These are phyloP conservation scores for Amaranthus hypochondriacus DNA, from an alignment of 148 eudicot genomes.

Conservation along the genomic window DNA sequence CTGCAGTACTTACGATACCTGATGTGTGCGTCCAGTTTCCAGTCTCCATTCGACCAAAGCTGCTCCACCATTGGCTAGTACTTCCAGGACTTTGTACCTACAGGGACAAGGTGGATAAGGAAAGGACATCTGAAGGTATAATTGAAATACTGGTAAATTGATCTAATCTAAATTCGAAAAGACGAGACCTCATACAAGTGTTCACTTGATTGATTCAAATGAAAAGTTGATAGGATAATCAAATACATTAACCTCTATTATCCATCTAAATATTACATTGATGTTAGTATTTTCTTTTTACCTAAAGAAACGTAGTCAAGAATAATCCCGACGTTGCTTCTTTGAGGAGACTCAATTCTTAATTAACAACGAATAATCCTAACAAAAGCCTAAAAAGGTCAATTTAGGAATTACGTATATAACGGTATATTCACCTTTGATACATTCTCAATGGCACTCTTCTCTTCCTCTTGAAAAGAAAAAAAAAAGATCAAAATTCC, in stretches of 20 bases:
- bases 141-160: not conserved
- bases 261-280: too few relatives aligned
- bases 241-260: not conserved
- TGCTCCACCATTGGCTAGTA: constrained; percentile 82
- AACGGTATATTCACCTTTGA: too few relatives aligned
- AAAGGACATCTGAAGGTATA: not conserved
- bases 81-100: constrained; percentile 83
- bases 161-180: not conserved
- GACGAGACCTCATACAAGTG: not conserved
- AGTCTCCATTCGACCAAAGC: constrained; percentile 94
- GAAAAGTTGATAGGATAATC: not conserved
- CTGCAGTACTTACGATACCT: constrained; percentile 41
- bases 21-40: constrained; percentile 98
- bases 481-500: too few relatives aligned
- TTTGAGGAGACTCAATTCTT: too few relatives aligned
- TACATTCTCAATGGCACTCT: too few relatives aligned
- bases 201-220: not conserved
- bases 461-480: too few relatives aligned
- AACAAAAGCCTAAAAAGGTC: too few relatives aligned
- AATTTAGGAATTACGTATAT: too few relatives aligned
- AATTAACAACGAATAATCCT: too few relatives aligned
- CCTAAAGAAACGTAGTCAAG: too few relatives aligned
- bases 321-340: too few relatives aligned
- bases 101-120: not conserved
- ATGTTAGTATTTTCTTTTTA: too few relatives aligned